Evolutionary conservation across 768 basidiomycete species (phyloP).

Genomic region (Kwoniella sp.): DNA sequence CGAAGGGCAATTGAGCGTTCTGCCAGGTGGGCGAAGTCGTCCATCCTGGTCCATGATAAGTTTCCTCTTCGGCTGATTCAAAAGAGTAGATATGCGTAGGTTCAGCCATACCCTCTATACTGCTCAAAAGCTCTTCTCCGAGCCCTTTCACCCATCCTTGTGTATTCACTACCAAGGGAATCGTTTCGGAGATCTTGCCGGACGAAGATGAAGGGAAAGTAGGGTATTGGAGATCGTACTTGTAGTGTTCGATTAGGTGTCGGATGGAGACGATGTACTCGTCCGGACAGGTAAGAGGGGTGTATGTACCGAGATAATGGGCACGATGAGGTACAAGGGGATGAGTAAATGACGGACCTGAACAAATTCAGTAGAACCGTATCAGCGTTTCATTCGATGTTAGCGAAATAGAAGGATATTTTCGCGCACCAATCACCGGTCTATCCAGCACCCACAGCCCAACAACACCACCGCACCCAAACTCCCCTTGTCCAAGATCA

Average conservation of each 20-base stretch:
- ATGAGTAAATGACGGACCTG: conserved; percentile 88
- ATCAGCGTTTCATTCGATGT: too few species aligned
- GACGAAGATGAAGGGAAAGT: conserved; percentile 48
- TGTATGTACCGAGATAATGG: conserved; percentile 78
- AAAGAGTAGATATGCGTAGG: conserved; percentile 65
- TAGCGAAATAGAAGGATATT: neutral
- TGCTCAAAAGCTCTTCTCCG: conserved; percentile 73
- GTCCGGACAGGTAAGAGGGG: conserved; percentile 74
- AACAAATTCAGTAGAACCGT: too few species aligned
- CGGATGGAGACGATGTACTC: conserved; percentile 72
- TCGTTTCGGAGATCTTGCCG: conserved; percentile 39
- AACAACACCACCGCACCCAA: conserved; percentile 82
- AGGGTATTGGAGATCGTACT: conserved; percentile 63
- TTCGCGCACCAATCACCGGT: conserved; percentile 68
- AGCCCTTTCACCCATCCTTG: conserved; percentile 97
- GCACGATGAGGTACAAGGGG: conserved; percentile 69
- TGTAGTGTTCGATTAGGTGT: conserved; percentile 62
- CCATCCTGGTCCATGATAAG: conserved; percentile 27
- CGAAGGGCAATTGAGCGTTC: conserved; percentile 8
- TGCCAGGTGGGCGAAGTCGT: conserved; percentile 30
- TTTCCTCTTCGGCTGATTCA: conserved; percentile 25
- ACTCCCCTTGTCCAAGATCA: conserved; percentile 92
- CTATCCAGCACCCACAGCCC: conserved; percentile 71
- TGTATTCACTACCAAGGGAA: conserved; percentile 89
- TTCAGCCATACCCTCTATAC: conserved; percentile 68